Base-by-base conservation (phyloP, 2,329 filamentous ascomycete genomes). In the Paecilomyces variotii region DNA sequence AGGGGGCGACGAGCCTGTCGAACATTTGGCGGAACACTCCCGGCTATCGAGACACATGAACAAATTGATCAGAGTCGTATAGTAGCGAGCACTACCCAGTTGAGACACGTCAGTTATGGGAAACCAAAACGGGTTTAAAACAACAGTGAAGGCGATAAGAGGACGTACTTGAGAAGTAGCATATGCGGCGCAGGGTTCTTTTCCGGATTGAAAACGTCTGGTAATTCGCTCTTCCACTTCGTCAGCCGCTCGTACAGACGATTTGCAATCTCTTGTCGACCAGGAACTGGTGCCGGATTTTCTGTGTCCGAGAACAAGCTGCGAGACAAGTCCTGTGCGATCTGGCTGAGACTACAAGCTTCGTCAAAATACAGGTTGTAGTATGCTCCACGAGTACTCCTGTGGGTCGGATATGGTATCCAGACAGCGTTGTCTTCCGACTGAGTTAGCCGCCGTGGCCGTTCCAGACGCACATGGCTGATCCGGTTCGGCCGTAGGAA, bases 401-500 rank as follows among this genome's bases (percentile, higher is more conserved):
- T 66, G 28, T 73, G 69, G 4, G 68, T 68, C 3, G 72, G 72
- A 54, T 74, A 74, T 9, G 70, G 69, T 11, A 58, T 56, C 72
- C 72, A 74, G 4, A 62, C 28, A 19, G 57, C 56, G n/a, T 62
- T 61, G 27, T 70, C 64, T 53, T 67, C 61, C 53, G 32, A n/a
- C 24, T 55, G 9, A 56, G 62, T 26, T 56, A 53, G 5, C 60
- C 62, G 1, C 65, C 58, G 6, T 63, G 68, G n/a, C 61, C 60
- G 56, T 26, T 27, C 19, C 54, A 71, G 57, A 49, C 72, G 70
- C 57, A 74, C 69, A n/a, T 72, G 63, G 14, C 65, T 59, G n/a
- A 74, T 72, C 0, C 72, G 62, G 60, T 66, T 71, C 5, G 72
- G 67, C 2, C 73, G 64, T 14, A 75, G 62, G 55, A 75, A 74